A percentile compares a stretch with the other conserved stretches of the same genome.
Evolutionary conservation across 1,284 basidiomycete genomes (phyloP).

Genomic region (Moniliella sp.): DNA sequence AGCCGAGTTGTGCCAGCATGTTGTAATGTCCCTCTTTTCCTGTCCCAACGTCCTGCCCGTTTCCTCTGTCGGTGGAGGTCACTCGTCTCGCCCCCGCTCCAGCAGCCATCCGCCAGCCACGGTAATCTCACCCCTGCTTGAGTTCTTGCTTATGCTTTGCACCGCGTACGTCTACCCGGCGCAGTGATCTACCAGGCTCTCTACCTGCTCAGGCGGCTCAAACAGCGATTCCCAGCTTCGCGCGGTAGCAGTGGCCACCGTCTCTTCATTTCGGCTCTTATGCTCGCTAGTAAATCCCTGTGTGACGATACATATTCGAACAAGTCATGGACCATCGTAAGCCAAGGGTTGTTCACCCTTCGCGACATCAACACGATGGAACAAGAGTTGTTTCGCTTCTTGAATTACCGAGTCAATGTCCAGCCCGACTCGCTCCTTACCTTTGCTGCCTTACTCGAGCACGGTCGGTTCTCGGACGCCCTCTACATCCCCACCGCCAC

Average conservation of each 20-base stretch:
- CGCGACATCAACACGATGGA: slow-evolving; percentile 34
- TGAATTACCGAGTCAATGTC: slow-evolving; percentile 26
- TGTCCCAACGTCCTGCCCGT: no score
- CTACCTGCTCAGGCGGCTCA: slow-evolving; percentile 26
- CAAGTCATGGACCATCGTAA: slow-evolving; percentile 33
- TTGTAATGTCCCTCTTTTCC: no score
- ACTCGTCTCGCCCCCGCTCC: no score
- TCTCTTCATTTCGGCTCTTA: slow-evolving; percentile 32
- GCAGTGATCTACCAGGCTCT: slow-evolving; percentile 27
- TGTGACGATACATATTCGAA: slow-evolving; percentile 34
- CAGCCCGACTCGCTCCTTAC: slow-evolving; percentile 15
- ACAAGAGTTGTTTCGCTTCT: slow-evolving; percentile 30
- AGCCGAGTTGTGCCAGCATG: no score
- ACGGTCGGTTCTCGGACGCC: slow-evolving; percentile 6
- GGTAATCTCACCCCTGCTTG: no score
- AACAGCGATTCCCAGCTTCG: slow-evolving; percentile 29
- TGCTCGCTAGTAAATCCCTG: slow-evolving; percentile 31
- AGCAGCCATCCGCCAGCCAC: no score
- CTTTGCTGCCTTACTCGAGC: slow-evolving; percentile 18
- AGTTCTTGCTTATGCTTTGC: slow-evolving; percentile 32
- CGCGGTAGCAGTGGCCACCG: slow-evolving; percentile 32
- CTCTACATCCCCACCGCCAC: no score
- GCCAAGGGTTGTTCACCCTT: slow-evolving; percentile 28
- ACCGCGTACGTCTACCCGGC: slow-evolving; percentile 27
- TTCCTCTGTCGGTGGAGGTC: no score